phyloP scores from a whole-genome alignment of 2,329 filamentous ascomycete genomes.

The Diaporthe longicolla region DNA sequence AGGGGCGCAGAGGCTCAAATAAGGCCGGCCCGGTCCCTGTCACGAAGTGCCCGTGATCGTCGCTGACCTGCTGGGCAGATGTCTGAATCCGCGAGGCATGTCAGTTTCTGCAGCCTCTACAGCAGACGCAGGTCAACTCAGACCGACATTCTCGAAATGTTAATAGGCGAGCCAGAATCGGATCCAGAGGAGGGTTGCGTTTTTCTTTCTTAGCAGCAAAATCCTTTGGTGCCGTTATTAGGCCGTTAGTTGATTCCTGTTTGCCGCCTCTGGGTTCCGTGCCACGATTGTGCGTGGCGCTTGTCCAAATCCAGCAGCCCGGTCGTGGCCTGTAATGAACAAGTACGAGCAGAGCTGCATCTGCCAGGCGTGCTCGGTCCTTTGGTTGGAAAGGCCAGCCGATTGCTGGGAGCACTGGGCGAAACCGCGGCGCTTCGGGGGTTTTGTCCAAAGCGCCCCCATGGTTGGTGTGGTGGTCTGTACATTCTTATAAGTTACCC shows the following conservation, averaged over 20 bases:
- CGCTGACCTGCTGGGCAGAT: neutral
- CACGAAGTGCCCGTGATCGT: neutral
- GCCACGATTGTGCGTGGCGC: conserved; percentile 26
- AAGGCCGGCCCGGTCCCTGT: conserved; percentile 7
- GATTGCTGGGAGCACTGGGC: neutral
- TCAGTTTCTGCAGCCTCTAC: neutral
- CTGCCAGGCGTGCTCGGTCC: neutral
- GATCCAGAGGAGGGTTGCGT: neutral
- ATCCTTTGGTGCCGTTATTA: conserved; percentile 1
- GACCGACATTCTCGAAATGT: too few relatives aligned
- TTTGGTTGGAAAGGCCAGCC: neutral
- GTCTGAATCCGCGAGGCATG: neutral
- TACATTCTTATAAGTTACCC: neutral
- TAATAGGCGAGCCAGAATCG: neutral
- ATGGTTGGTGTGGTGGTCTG: neutral
- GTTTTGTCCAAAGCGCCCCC: neutral
- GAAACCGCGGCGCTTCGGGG: neutral
- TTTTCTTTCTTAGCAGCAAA: neutral
- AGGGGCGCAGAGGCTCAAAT: conserved; percentile 26
- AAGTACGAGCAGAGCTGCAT: neutral
- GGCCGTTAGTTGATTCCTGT: conserved; percentile 1
- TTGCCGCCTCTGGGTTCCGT: conserved; percentile 7
- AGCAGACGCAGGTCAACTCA: neutral
- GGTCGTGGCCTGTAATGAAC: conserved; percentile 1
- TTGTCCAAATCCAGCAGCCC: conserved; percentile 33